These are phyloP conservation scores for Triangularia verruculosa DNA, from an alignment of 2,329 filamentous ascomycete species.

Conservation along the genomic window DNA sequence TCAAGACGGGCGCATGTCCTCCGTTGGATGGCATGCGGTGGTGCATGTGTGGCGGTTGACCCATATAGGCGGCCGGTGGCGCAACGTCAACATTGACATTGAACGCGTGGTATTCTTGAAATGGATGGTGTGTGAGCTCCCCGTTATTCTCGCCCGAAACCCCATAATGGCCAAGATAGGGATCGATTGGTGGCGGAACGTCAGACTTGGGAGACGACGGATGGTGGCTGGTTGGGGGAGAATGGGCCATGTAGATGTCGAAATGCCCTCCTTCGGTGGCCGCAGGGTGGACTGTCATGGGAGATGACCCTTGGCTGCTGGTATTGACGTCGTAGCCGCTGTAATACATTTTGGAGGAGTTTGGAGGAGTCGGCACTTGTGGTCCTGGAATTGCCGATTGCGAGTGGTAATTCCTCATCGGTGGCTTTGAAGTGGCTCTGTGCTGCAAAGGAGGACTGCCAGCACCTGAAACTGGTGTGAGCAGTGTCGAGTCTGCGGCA, in stretches of 20 bases:
- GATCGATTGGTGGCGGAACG: conserved; percentile 35
- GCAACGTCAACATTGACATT: conserved; percentile 22
- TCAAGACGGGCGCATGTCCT: conserved; percentile 22
- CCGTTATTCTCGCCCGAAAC: conserved; percentile 35
- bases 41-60: conserved; percentile 22
- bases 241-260: conserved; percentile 39
- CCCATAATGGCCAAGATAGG: conserved; percentile 38
- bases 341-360: conserved; percentile 46
- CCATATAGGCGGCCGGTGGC: conserved; percentile 10
- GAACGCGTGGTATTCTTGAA: conserved; percentile 26
- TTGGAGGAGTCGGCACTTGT: conserved; percentile 49
- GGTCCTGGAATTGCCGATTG: conserved; percentile 36
- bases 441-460: conserved; percentile 49
- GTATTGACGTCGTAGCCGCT: conserved; percentile 41
- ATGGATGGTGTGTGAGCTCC: conserved; percentile 32
- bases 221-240: conserved; percentile 29
- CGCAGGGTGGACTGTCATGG: conserved; percentile 41
- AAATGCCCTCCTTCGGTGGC: conserved; percentile 38
- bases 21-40: conserved; percentile 25
- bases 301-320: conserved; percentile 44
- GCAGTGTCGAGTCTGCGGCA: conserved; percentile 41
- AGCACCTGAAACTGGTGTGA: conserved; percentile 51
- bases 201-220: conserved; percentile 33
- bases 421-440: conserved; percentile 37
- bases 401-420: conserved; percentile 39